A percentile compares a stretch with the other conserved stretches of the same genome.
These are phyloP conservation scores for Aspergillus fumigatiaffinis DNA, from an alignment of 2,329 filamentous ascomycete species.

Conservation along the genomic window DNA sequence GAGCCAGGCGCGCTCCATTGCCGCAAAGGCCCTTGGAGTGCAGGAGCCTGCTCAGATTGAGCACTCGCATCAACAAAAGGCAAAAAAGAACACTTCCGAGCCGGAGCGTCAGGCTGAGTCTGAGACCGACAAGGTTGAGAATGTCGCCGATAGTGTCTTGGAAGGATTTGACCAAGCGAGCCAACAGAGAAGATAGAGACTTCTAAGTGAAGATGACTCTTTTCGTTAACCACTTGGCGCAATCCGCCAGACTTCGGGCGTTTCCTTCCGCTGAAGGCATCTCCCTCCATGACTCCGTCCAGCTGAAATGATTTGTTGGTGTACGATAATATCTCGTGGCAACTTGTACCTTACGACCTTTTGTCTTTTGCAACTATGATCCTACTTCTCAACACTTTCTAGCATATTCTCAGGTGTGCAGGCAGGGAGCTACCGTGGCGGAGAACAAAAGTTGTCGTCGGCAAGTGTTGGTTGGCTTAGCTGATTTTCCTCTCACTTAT, in stretches of 20 bases:
- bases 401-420: not conserved
- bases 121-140: constrained; percentile 27
- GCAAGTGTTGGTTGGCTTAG: not conserved
- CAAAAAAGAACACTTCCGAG: constrained; percentile 30
- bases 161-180: constrained; percentile 46
- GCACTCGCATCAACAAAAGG: constrained; percentile 6
- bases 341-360: not conserved
- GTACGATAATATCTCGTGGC: not conserved
- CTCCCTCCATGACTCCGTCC: not conserved
- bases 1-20: constrained; percentile 65
- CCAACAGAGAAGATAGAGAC: constrained; percentile 26
- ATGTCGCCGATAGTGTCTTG: constrained; percentile 46
- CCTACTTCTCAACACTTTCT: not conserved
- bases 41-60: constrained; percentile 15
- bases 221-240: not conserved
- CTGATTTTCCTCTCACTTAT: not conserved
- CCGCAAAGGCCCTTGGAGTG: constrained; percentile 33
- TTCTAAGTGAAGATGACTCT: not conserved
- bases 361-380: not conserved
- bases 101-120: constrained; percentile 9
- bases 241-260: not conserved
- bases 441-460: not conserved
- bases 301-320: not conserved
- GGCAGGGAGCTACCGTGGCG: not conserved
- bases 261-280: not conserved